Evolutionary conservation across 164 flowering plant genomes (phyloP), one percentile per base, ranked within the genome.

Genomic region (Chimonanthus salicifolius): DNA sequence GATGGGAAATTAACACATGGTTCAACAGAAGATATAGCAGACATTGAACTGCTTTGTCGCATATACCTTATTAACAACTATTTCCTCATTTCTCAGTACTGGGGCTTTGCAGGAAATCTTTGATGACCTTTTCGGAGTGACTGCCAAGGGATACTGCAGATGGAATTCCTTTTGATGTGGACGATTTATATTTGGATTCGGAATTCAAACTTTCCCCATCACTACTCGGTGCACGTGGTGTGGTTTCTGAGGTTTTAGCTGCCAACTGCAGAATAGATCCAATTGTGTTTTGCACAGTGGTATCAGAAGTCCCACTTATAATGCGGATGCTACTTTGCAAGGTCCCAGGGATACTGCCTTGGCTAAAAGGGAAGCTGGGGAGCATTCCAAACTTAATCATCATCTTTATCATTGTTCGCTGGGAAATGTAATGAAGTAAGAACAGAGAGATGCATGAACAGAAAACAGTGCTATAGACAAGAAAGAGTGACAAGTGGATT

Each of bases 61-160:
- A 73, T 89, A 50, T 88, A 93, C 96, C 89, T 74, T 65, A 62
- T 87, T 81, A 80, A 79, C 78, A 64, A 76, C 78, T 3, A 62
- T 62, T 21, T 78, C 81, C 43, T 80, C 77, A 11, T 72, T 87
- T 47, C 80, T 79, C 74, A 90, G 76, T 73, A 80, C n/a, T 62
- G 49, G 93, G 91, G 82, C 82, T 84, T 67, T 88, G 84, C 78
- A 90, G 78, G 81, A 92, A 88, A 73, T 75, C 83, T 82, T 74
- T 82, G 71, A 92, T 58, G 76, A 89, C 87, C 73, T 86, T 82
- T 79, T 90, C 98, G 5, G 94, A 81, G 62, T 85, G 88, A 73
- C 83, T 86, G 58, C 80, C 83, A 69, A 78, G 74, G 5, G 85
- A 67, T 33, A 82, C 20, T 47, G 84, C 80, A 44, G 71, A 62